Evolutionary conservation across 116 monocot species (phyloP).

Genomic region (Dioscorea cayenensis): DNA sequence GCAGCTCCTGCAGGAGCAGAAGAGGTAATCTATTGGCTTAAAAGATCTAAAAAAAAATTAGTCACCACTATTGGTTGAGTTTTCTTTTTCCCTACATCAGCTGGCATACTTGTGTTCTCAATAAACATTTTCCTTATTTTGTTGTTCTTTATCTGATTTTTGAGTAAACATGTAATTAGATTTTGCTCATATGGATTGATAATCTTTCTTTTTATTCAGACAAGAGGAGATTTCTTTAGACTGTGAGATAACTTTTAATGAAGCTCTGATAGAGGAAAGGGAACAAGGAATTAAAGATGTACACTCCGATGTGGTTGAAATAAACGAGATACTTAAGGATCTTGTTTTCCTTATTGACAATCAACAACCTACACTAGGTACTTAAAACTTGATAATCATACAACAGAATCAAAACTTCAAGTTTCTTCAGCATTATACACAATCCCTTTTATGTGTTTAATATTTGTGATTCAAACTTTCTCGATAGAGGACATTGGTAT

Average conservation of each 20-base stretch:
- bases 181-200: not conserved
- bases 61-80: not conserved
- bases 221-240: slow-evolving; percentile 16
- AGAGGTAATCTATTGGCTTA: not conserved
- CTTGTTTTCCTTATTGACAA: slow-evolving; percentile 14
- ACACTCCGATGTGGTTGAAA: slow-evolving; percentile 14
- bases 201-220: not conserved
- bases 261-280: slow-evolving; percentile 34
- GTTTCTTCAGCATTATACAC: not conserved
- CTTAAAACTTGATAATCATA: not conserved
- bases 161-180: not conserved
- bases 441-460: not conserved
- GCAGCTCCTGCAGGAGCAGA: not conserved
- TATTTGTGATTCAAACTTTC: too few relatives aligned
- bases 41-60: not conserved
- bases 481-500: slow-evolving; percentile 17
- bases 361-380: slow-evolving; percentile 6
- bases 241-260: slow-evolving; percentile 22
- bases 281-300: slow-evolving; percentile 25
- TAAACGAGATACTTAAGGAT: slow-evolving; percentile 25
- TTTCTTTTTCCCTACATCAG: too few relatives aligned
- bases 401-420: not conserved
- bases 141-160: not conserved
- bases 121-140: not conserved
- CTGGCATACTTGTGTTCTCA: not conserved